These are phyloP conservation scores for Lactarius deliciosus DNA, from an alignment of 768 basidiomycete genomes.

Conservation along the genomic window DNA sequence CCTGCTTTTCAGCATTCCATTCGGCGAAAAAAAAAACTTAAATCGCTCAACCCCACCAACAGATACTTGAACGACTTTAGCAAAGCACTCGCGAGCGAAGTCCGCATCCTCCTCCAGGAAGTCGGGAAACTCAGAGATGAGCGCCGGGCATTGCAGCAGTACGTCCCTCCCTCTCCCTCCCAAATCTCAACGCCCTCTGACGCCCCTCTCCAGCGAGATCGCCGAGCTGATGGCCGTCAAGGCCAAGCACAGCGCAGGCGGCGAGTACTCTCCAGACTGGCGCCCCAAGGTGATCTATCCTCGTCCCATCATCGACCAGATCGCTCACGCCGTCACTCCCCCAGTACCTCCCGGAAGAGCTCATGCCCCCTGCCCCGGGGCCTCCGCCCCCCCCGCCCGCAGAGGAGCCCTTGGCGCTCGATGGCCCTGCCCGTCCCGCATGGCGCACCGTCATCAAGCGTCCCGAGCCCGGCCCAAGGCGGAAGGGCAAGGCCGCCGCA, in stretches of 20 bases:
- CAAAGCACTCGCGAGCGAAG: slow-evolving; percentile 60
- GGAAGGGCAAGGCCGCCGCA: slow-evolving; percentile 41
- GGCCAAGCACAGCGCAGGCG: slow-evolving; percentile 77
- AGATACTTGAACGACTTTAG: slow-evolving; percentile 62
- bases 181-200: not conserved
- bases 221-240: slow-evolving; percentile 81
- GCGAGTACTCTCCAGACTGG: slow-evolving; percentile 79
- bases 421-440: slow-evolving; percentile 56
- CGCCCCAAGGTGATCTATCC: slow-evolving; percentile 49
- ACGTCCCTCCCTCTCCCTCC: slow-evolving; percentile 30
- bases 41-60: not conserved
- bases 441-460: slow-evolving; percentile 76
- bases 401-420: slow-evolving; percentile 42
- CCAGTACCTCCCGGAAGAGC: slow-evolving; percentile 41
- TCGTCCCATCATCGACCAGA: slow-evolving; percentile 2
- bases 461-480: slow-evolving; percentile 37
- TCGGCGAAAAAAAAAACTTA: not conserved
- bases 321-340: not conserved
- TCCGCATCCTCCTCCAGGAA: slow-evolving; percentile 59
- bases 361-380: slow-evolving; percentile 28
- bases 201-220: slow-evolving; percentile 58
- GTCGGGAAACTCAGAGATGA: slow-evolving; percentile 62
- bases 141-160: slow-evolving; percentile 57
- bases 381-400: slow-evolving; percentile 45
- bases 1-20: not conserved